Percentiles rank a stretch among this genome's conserved stretches.
These are phyloP conservation scores for Suhomyces bolitotheri DNA, from an alignment of 1,139 yeast genomes.

Conservation along the genomic window DNA sequence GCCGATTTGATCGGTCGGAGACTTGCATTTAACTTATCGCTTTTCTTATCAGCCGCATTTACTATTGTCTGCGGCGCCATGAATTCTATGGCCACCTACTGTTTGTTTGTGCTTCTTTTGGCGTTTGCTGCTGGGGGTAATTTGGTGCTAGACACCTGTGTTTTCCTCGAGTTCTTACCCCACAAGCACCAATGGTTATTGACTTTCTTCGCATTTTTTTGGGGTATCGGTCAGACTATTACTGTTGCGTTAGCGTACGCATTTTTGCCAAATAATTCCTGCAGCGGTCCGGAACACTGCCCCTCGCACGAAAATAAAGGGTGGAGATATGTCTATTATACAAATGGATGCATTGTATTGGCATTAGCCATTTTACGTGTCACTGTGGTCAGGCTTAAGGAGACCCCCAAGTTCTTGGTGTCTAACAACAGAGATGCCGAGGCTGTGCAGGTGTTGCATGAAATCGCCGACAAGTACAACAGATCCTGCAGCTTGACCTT, in stretches of 20 bases:
- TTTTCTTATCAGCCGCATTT: conserved; percentile 25
- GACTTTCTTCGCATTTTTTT: conserved; percentile 38
- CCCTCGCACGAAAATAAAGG: conserved; percentile 33
- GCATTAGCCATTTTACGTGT: conserved; percentile 30
- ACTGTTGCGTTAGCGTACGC: conserved; percentile 36
- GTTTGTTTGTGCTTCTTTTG: conserved; percentile 26
- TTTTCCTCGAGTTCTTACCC: conserved; percentile 31
- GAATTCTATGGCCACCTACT: conserved; percentile 31
- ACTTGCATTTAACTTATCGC: conserved; percentile 38
- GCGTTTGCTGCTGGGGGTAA: conserved; percentile 33
- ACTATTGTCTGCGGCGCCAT: conserved; percentile 31
- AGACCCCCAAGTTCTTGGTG: conserved; percentile 39
- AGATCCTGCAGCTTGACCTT: conserved; percentile 31
- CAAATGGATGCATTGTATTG: conserved; percentile 33
- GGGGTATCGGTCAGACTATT: conserved; percentile 40
- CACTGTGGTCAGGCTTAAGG: conserved; percentile 33
- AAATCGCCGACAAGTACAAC: conserved; percentile 31
- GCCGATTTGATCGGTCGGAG: conserved; percentile 30
- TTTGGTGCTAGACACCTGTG: conserved; percentile 33
- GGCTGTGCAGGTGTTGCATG: conserved; percentile 30
- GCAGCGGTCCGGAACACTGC: conserved; percentile 30
- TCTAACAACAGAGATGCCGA: conserved; percentile 37
- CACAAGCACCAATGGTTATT: conserved; percentile 35
- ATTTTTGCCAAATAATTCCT: conserved; percentile 32
- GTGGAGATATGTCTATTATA: conserved; percentile 40